phyloP scores from a whole-genome alignment of 169 alveolate genomes.

The Eimeria acervulina region DNA sequence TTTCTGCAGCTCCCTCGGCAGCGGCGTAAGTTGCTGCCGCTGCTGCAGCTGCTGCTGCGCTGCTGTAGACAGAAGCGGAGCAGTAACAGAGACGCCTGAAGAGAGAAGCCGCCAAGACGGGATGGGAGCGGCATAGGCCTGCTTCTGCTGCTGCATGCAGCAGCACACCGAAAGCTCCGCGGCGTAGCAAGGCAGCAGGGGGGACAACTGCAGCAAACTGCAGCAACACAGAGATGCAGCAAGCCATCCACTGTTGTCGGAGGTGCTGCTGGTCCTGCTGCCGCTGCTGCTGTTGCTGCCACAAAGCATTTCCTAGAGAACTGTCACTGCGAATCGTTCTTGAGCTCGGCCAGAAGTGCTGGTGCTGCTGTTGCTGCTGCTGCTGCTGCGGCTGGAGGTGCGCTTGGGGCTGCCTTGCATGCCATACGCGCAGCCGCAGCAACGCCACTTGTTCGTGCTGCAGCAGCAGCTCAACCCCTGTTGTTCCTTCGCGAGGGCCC shows the following conservation, averaged over 20 bases:
- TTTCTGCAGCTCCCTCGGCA: not conserved
- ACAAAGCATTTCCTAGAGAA: not conserved
- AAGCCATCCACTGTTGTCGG: slow-evolving; percentile 62
- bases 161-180: slow-evolving; percentile 14
- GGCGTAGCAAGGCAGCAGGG: slow-evolving; percentile 24
- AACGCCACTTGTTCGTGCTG: slow-evolving; percentile 54
- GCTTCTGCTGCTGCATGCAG: slow-evolving; percentile 61
- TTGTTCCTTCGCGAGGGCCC: slow-evolving; percentile 3
- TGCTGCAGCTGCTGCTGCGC: slow-evolving; percentile 28
- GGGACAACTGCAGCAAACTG: slow-evolving; percentile 21
- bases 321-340: slow-evolving; percentile 7
- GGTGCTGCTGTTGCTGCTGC: slow-evolving; percentile 49
- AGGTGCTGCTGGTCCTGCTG: slow-evolving; percentile 49
- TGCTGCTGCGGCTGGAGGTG: slow-evolving; percentile 6
- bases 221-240: slow-evolving; percentile 50
- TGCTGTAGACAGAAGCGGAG: slow-evolving; percentile 31
- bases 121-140: slow-evolving; percentile 33
- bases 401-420: slow-evolving; percentile 1
- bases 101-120: not conserved
- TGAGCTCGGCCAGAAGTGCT: slow-evolving; percentile 39
- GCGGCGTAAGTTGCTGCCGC: not conserved
- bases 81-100: slow-evolving; percentile 2
- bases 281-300: slow-evolving; percentile 65
- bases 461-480: slow-evolving; percentile 57
- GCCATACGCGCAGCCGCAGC: slow-evolving; percentile 52